phyloP scores from a whole-genome alignment of 31 red algal species.

The Endocladia muricata region DNA sequence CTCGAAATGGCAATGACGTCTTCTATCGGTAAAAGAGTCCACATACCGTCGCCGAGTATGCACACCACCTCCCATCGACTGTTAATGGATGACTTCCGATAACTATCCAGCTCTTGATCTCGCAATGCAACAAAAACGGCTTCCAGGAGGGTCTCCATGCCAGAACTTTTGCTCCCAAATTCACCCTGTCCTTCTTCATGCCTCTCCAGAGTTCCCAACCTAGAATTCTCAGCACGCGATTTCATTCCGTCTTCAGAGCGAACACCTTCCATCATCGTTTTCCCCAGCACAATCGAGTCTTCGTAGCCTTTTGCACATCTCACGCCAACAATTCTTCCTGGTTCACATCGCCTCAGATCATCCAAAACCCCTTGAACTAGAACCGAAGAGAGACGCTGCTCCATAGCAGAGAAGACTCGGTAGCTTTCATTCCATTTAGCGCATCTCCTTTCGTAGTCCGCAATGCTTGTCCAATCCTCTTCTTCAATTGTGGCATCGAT shows the following conservation, averaged over 20 bases:
- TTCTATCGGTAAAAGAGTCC: slow-evolving; percentile 48
- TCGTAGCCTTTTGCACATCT: background rate
- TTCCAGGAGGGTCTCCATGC: slow-evolving; percentile 2
- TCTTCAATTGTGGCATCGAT: slow-evolving; percentile 30
- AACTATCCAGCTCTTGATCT: slow-evolving; percentile 24
- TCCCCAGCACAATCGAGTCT: background rate
- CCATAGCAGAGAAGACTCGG: slow-evolving; percentile 44
- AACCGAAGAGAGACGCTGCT: slow-evolving; percentile 19
- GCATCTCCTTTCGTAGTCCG: slow-evolving; percentile 26
- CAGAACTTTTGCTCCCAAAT: background rate
- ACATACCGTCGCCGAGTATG: slow-evolving; percentile 57
- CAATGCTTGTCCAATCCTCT: slow-evolving; percentile 39
- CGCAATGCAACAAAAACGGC: slow-evolving; percentile 40
- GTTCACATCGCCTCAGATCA: slow-evolving; percentile 21
- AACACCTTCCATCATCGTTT: background rate
- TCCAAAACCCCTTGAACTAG: slow-evolving; percentile 3
- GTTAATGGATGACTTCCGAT: slow-evolving; percentile 3
- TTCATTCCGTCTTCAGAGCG: too few relatives aligned
- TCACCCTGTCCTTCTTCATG: background rate
- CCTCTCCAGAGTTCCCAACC: background rate
- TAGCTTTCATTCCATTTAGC: slow-evolving; percentile 41
- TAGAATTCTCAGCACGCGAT: background rate
- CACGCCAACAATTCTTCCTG: slow-evolving; percentile 61
- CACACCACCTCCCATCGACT: slow-evolving; percentile 33
- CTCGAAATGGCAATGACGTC: slow-evolving; percentile 39